Base-by-base conservation (phyloP, 148 eudicot species). In the Silene uniflora region DNA sequence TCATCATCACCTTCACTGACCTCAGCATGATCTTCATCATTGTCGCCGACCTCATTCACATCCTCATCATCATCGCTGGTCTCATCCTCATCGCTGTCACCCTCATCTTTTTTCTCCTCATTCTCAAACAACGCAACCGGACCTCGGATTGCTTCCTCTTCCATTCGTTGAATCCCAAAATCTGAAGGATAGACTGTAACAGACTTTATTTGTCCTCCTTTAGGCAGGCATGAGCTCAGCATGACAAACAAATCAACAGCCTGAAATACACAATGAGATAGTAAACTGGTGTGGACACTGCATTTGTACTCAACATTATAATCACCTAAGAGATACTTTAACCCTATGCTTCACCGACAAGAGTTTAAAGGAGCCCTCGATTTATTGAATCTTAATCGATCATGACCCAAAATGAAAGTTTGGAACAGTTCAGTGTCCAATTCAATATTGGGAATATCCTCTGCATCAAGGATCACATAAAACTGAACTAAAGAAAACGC, bases 171-270 rank as follows among this genome's bases (percentile, higher is more conserved):
- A 69, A 92, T 86, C 70, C 99, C 99, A 83, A 95, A 95, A 69
- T 95, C 99, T 32, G 99, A 90, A 80, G 99, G 99, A 86, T 95
- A 95, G 67, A 95, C 94, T 70, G 94, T 25, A n/a, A 92, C 97
- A 19, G 96, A 87, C 78, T 83, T 68, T 56, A 95, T 88, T 70
- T 86, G 81, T 23, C 97, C 99, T 67, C 79, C 90, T 83, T 91
- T 89, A 23, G 92, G 96, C 66, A 95, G 88, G 75, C 86, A 91
- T 19, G 99, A 95, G 83, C 85, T 85, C 87, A 95, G 69, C 80
- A 89, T 64, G 76, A 92, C 87, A 77, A 82, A 85, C 82, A 95
- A 84, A 75, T 95, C 97, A 69, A 82, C 89, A 58, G 99, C 99
- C 98, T 95, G 76, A 77, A 80, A 10, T 76, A 59, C 46, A 52